Base-by-base conservation (phyloP, 2,329 filamentous ascomycete species). In the Neopestalotiopsis clavispora region DNA sequence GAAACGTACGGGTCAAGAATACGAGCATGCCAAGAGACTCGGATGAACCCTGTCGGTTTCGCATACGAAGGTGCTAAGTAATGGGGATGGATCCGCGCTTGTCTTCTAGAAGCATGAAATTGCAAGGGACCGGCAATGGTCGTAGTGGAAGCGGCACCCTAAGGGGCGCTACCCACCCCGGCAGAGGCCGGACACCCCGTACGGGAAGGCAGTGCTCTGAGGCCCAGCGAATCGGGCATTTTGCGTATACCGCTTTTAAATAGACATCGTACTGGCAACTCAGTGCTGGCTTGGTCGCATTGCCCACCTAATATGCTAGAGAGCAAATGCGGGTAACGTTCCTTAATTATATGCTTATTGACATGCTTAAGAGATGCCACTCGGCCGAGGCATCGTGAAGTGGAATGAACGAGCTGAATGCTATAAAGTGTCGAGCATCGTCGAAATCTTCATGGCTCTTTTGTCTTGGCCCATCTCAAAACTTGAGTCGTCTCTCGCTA, bases 1-100 rank as follows among this genome's bases (percentile, higher is more conserved):
- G 60, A 38, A 49, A 45, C 65, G 68, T 67, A 17, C 17, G 40
- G 20, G 20, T 64, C 20, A 38, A 49, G 61, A 23, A 64, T 64
- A 64, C 61, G 61, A 64, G 42, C 38, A 17, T 64, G 61, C 61
- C 61, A 64, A 64, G 61, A 49, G 61, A 49, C 20, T 38, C 14
- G 38, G 49, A 49, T 64, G 61, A 20, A 20, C 70, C 69, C 3
- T 66, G 32, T 12, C 60, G 70, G 14, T 45, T 72, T 67, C 62
- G 28, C 61, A 34, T 49, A 64, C 61, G 61, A 64, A 64, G 17
- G 10, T 38, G 61, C 61, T 38, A 64, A 64, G 20, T 30, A 4
- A 62, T 9, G 20, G 14, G 20, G 49, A 52, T 49, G 61, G 61
- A 49, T 12, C 61, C 20, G 42, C 61, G 40, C 61, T 30, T 23